Base-by-base conservation (phyloP, 2,329 filamentous ascomycete genomes). In the Exophiala mesophila region DNA sequence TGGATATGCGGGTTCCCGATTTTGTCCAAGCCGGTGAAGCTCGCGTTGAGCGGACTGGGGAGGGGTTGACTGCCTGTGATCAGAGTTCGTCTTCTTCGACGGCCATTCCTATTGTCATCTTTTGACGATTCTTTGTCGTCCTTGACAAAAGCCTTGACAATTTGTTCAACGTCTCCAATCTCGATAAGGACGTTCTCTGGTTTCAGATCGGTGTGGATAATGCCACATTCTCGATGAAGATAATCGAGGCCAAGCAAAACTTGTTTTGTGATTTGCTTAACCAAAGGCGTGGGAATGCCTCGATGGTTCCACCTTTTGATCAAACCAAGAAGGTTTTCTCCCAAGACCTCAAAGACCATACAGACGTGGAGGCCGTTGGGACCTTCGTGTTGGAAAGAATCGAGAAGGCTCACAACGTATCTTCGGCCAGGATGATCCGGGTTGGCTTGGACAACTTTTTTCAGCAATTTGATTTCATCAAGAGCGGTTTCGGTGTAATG, bases 271-370 rank as follows among this genome's bases (percentile, higher is more conserved):
- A 98, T 98, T 65, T 97, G 92, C 73, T 96, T 96, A 63, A 97
- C 92, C 10, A 98, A 76, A 12, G 87, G 79, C 82, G 95, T 94
- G 31, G 92, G 92, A 45, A 98, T 97, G 36, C 92, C 92, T 47
- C 92, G 80, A 65, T 97, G 92, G 64, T 97, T 96, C 89, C 90
- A 97, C 58, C 87, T 82, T 78, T 97, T 97, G 74, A 98, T 96
- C 61, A 98, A 69, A 18, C 92, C 90, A 39, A 97, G 71, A 52
- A 97, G 68, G 61, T 97, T 97, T 74, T 97, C 89, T 40, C 92
- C 92, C 43, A 98, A 69, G 3, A 98, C 92, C 65, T 98, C 92
- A 58, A 98, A 98, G 5, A 98, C 92, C 90, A 98, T 97, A 72
- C 92, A 98, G 45, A 97, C 88, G 61, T 98, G 92, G 38, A 88